These are phyloP conservation scores for Pinus taeda DNA, from an alignment of 75 land plant genomes.

Conservation along the genomic window DNA sequence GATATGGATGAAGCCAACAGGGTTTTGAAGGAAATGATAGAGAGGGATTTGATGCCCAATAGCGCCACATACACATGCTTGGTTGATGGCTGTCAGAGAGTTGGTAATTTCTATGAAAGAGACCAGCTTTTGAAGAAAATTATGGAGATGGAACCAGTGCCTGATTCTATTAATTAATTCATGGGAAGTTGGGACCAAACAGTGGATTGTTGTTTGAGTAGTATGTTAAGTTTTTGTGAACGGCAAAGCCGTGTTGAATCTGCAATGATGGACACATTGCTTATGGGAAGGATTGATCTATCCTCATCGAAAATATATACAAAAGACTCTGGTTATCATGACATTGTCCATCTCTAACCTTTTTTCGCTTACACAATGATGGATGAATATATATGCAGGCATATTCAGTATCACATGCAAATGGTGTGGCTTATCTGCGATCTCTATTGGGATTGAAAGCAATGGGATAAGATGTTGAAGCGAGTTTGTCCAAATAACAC, in stretches of 20 bases:
- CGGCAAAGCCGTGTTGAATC: background rate
- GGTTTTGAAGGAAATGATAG: constrained; percentile 24
- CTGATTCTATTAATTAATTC: background rate
- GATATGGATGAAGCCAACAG: constrained; percentile 37
- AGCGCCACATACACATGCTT: constrained; percentile 5
- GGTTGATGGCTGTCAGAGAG: constrained; percentile 13
- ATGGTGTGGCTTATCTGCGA: background rate
- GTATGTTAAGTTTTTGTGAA: background rate
- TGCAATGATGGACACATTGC: background rate
- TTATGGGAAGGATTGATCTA: background rate
- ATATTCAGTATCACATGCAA: background rate
- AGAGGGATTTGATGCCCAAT: constrained; percentile 2
- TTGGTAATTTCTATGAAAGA: constrained; percentile 6
- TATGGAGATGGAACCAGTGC: background rate
- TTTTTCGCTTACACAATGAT: background rate
- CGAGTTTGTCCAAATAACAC: background rate
- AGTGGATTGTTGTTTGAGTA: background rate
- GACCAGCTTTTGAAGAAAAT: constrained; percentile 3
- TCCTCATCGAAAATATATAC: background rate
- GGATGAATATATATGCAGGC: constrained; percentile 1
- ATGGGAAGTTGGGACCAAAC: background rate
- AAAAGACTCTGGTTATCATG: background rate
- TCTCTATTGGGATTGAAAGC: constrained; percentile 1
- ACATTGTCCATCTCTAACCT: background rate
- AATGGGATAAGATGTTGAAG: background rate